Evolutionary conservation across 179 eudicot species (phyloP), one percentile per base, ranked within the genome.

Genomic region (Dionaea muscipula): DNA sequence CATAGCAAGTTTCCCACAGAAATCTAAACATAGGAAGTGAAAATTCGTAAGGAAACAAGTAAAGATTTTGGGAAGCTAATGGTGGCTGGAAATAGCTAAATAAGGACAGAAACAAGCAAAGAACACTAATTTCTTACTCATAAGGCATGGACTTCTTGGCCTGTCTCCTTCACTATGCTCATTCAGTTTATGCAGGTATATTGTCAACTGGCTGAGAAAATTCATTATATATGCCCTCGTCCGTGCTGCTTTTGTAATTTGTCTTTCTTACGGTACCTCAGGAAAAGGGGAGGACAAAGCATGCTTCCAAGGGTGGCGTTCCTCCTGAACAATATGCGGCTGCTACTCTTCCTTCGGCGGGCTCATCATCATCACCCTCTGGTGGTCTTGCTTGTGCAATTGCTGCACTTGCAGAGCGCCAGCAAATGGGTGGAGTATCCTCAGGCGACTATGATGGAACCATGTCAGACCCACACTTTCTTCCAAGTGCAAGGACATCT

Each of bases 331-430:
- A 74, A 47, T 78, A 64, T 53, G 18, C 66, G 40, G 59, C 58
- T 11, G 81, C 50, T 51, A 58, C 71, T 59, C 63, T 66, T 18
- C 73, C 73, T 8, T 38, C 45, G 15, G 67, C 71, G 14, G 77
- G 66, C 40, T 84, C 93, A 17, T 74, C 97, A 54, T 78, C 85
- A 40, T 84, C 93, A 10, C 98, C 96, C 31, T 84, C 96, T 26
- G 83, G 94, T 39, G 96, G 96, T 39, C 89, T 93, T 20, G 99
- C 99, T 7, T 85, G 94, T 67, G 93, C 99, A 25, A 80, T 91
- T 53, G 91, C 98, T 17, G 82, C 95, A 57, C 81, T 91, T 39
- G 95, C 94, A 13, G 95, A 91, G 66, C 88, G 81, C 13, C 98
- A 82, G 59, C 95, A 84, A 51, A 61, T 26, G 15, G 69, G 68